Evolutionary conservation across 306 rosid species (phyloP).

Genomic region (Trichosanthes truncata): DNA sequence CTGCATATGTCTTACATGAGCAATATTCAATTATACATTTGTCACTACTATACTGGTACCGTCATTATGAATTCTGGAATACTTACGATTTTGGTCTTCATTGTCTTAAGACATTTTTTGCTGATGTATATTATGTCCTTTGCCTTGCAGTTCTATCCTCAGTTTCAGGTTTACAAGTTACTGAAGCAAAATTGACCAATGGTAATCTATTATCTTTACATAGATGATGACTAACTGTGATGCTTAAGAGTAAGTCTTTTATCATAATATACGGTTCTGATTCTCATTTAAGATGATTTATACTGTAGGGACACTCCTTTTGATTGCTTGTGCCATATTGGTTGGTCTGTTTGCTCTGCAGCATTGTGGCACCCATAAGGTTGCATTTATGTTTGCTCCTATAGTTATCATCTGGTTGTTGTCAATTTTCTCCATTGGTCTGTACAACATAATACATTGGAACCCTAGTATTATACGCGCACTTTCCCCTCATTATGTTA

Average conservation of each 20-base stretch:
- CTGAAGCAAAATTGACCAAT: slow-evolving; percentile 40
- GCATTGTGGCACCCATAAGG: slow-evolving; percentile 80
- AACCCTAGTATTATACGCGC: slow-evolving; percentile 56
- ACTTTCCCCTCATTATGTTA: slow-evolving; percentile 56
- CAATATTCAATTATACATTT: neutral
- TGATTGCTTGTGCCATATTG: slow-evolving; percentile 76
- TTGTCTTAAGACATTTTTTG: neutral
- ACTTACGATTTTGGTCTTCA: neutral
- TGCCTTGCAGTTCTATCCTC: slow-evolving; percentile 63
- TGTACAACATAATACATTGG: slow-evolving; percentile 64
- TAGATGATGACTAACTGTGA: neutral
- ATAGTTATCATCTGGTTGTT: slow-evolving; percentile 64
- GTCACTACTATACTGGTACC: neutral
- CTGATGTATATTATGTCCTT: slow-evolving; percentile 4
- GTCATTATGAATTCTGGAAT: neutral
- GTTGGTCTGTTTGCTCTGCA: slow-evolving; percentile 84
- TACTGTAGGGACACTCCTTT: slow-evolving; percentile 50
- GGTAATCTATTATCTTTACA: slow-evolving; percentile 28
- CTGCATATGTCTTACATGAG: neutral
- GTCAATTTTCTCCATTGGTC: slow-evolving; percentile 59
- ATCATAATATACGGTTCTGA: slow-evolving; percentile 4
- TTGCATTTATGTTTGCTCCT: slow-evolving; percentile 75
- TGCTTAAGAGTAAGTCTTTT: slow-evolving; percentile 5
- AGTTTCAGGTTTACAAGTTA: slow-evolving; percentile 63
- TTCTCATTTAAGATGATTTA: slow-evolving; percentile 10